Evolutionary conservation across 2,329 filamentous ascomycete genomes (phyloP), one percentile per base, ranked within the genome.

Genomic region (Fusarium musae): DNA sequence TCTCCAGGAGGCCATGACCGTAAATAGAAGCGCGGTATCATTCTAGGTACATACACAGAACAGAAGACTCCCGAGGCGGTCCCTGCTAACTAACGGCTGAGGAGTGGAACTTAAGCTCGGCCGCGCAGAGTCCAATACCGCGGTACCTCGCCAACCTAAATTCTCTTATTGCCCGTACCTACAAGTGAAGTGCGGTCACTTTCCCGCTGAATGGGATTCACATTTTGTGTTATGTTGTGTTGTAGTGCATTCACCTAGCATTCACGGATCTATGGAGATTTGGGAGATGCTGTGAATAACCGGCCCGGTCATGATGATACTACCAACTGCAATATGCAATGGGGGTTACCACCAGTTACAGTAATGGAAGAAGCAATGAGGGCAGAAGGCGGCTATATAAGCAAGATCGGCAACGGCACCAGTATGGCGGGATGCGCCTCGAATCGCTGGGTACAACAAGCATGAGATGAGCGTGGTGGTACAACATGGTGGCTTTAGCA

Each of bases 251-350:
- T 71, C 69, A 66, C 74, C 69, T 75, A 59, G 47, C 63, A 66
- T 76, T 67, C 63, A 72, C 69, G 72, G 67, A 72, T 76, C 65
- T 69, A 75, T 70, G 65, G 69, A 63, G 43, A 68, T 61, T 54
- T 46, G 40, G 63, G 50, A 62, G 40, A 64, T 61, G 57, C 62
- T 66, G 46, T 42, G 69, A 60, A 77, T 70, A 62, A 77, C 75
- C 75, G 75, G 75, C 63, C 75, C 75, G 75, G 75, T 76, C 58
- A 43, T 53, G 39, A 57, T 56, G 30, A 61, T 72, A 65, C 69
- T 53, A 54, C 56, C 53, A 72, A 39, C 58, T 59, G 36, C 37
- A 50, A 28, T 30, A 34, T 54, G 30, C 47, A 53, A 66, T 58
- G 67, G 67, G 67, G 67, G 59, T 34, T 69, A 39, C 58, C 50